Conservation (phyloP, 352 stramenopile species). For the Phytophthora rubi region DNA sequence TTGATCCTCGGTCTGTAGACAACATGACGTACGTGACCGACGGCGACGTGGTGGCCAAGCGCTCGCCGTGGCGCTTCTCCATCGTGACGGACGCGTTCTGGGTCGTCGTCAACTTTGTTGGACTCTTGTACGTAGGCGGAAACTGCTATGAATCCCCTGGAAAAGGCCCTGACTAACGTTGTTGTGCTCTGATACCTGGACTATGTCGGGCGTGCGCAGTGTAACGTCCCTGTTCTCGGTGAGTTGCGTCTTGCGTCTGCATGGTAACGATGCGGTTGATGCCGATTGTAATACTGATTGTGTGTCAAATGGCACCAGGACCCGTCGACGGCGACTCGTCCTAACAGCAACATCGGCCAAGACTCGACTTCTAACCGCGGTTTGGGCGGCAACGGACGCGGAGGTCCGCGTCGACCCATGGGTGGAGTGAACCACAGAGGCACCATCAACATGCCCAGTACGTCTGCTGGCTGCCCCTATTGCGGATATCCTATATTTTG, state of each 20-base stretch:
- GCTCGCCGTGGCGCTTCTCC: constrained; percentile 68
- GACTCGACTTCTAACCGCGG: constrained; percentile 28
- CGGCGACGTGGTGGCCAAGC: constrained; percentile 72
- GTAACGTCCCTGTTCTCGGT: constrained; percentile 72
- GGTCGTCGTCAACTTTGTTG: constrained; percentile 75
- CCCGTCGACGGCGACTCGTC: constrained; percentile 44
- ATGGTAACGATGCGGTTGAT: no score
- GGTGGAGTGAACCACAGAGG: constrained; percentile 57
- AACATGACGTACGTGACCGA: constrained; percentile 70
- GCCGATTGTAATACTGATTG: constrained; percentile 6
- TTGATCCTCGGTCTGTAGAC: no score
- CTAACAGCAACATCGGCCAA: constrained; percentile 42
- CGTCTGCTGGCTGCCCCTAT: constrained; percentile 4
- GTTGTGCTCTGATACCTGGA: background rate
- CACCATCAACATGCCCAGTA: constrained; percentile 70
- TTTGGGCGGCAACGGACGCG: constrained; percentile 8
- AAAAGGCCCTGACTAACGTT: background rate
- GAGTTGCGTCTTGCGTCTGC: constrained; percentile 2
- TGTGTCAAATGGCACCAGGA: constrained; percentile 36
- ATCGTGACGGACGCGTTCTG: constrained; percentile 78
- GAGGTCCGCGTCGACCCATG: constrained; percentile 54
- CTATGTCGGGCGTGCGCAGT: constrained; percentile 10
- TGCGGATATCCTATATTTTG: no score
- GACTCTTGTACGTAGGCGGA: constrained; percentile 68
- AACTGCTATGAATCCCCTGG: no score